Evolutionary conservation across 2,329 filamentous ascomycete species (phyloP), one percentile per base, ranked within the genome.

Genomic region (Chlorencoelia australis): DNA sequence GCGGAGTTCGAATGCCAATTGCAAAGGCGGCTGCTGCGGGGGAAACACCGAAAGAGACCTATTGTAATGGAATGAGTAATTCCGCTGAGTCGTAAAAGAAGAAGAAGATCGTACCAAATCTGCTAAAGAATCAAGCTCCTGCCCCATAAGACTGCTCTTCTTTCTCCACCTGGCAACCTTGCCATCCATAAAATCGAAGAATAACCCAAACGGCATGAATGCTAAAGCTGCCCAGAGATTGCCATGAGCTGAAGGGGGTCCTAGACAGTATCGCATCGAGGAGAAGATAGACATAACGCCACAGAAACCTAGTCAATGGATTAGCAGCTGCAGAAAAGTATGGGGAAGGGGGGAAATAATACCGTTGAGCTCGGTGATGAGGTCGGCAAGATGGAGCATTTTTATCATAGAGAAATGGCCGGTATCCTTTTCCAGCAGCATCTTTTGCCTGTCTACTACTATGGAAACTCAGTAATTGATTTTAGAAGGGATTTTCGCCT

Each of bases 181-280:
- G 56, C 91, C 91, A 60, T 98, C 91, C 71, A 96, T 86, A 57
- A 94, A 93, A 62, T 98, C 91, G 60, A 96, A 96, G 67, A 96
- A 95, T 9, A 96, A 68, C 4, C 87, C 88, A 41, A 95, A 84
- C 1, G 89, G 89, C 61, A 96, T 82, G 61, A 95, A 85, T 4
- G 68, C 75, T 32, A 98, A 75, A 2, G 91, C 88, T 21, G 79
- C 65, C 73, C 84, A 96, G 37, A 95, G 66, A 51, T 86, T 81
- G 35, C 67, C 67, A 50, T 75, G 67, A 37, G 81, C 66, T 41
- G 69, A 57, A 7, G 81, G 71, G 46, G 81, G 74, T 44, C 79
- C 79, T 44, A 94, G 73, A 61, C 83, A 91, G 70, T 96, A 96
- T 49, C 87, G 84, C 65, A 98, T 75, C 16, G 87, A 94, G 30